Evolutionary conservation across 345 rosid species (phyloP).

Genomic region (Eucalyptus marginata): DNA sequence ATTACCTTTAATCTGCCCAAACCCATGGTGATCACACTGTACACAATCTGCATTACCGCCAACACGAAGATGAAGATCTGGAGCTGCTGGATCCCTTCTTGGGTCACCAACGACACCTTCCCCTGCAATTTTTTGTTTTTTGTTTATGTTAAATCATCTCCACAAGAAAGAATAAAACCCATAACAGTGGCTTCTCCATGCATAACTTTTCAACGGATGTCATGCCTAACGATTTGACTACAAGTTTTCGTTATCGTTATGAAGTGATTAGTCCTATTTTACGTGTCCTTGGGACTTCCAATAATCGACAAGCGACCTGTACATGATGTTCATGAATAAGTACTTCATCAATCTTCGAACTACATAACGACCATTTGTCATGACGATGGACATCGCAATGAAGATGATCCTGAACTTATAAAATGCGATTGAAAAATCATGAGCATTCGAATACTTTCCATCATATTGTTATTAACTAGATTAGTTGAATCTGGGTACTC

Average conservation of each 20-base stretch:
- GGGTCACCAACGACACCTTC: conserved; percentile 38
- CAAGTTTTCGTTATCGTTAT: no score
- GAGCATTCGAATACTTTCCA: neutral
- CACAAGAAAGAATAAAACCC: neutral
- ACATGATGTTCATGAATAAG: neutral
- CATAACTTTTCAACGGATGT: neutral
- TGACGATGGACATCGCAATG: neutral
- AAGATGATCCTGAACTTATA: neutral
- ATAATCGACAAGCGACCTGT: neutral
- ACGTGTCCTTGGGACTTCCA: neutral
- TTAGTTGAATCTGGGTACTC: neutral
- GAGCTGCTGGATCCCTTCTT: conserved; percentile 50
- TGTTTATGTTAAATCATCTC: neutral
- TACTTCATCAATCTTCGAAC: neutral
- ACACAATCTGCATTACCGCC: conserved; percentile 59
- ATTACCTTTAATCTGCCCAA: conserved; percentile 61
- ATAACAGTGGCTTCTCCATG: neutral
- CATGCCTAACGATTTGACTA: neutral
- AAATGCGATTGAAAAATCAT: neutral
- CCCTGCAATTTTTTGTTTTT: conserved; percentile 16
- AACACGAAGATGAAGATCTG: conserved; percentile 46
- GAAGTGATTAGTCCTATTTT: neutral
- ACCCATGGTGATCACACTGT: conserved; percentile 43
- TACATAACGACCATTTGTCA: neutral
- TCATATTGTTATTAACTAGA: neutral